Conservation (phyloP, 257 asterid species). For the Eustoma russellianum region DNA sequence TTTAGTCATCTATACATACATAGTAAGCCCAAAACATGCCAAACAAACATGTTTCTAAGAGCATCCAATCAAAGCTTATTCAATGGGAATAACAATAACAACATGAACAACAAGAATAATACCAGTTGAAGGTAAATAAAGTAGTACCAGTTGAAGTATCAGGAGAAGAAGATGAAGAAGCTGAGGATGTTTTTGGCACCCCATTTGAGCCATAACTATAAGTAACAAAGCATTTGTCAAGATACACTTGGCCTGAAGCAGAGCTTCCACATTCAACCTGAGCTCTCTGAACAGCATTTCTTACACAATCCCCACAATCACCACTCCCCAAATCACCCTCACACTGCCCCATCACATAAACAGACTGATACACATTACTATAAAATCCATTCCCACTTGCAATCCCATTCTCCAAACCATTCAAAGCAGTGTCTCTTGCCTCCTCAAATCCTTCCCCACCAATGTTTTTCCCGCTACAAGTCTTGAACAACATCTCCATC, state of each 20-base stretch:
- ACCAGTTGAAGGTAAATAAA: not conserved
- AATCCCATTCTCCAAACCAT: conserved; percentile 57
- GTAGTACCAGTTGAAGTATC: conserved; percentile 46
- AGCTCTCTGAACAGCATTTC: conserved; percentile 79
- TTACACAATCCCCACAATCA: conserved; percentile 86
- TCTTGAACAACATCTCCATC: conserved; percentile 79
- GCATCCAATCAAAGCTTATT: conserved; percentile 12
- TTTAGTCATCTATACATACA: conserved; percentile 4
- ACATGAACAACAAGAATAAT: not conserved
- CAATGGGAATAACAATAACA: not conserved
- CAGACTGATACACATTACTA: conserved; percentile 45
- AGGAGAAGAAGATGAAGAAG: conserved; percentile 41
- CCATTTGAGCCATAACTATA: conserved; percentile 61
- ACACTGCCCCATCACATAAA: conserved; percentile 85
- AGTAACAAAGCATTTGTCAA: conserved; percentile 73
- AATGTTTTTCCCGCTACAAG: conserved; percentile 60
- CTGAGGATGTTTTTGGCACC: conserved; percentile 51
- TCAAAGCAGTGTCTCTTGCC: conserved; percentile 70
- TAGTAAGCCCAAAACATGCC: conserved; percentile 35
- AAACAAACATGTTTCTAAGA: conserved; percentile 50
- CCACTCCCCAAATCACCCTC: conserved; percentile 80
- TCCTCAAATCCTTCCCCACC: conserved; percentile 87
- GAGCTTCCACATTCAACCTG: conserved; percentile 98
- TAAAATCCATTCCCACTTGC: conserved; percentile 51
- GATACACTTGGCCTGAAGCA: conserved; percentile 70